Base-by-base conservation (phyloP, 108 stramenopile genomes). In the Thalassiosira profunda region DNA sequence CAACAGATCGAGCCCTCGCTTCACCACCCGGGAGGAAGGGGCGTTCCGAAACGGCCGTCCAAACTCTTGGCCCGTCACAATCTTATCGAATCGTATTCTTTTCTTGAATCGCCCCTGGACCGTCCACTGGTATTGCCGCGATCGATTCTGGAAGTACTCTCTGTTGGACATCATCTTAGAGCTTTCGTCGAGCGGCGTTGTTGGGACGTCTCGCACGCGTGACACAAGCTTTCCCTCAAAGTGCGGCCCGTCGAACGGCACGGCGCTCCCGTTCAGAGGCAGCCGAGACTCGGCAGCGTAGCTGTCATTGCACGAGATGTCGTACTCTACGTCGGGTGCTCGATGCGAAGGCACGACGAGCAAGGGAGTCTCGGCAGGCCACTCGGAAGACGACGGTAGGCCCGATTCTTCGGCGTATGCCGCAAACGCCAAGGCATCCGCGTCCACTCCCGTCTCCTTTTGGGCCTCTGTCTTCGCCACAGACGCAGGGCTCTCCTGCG, bases 11-110 rank as follows among this genome's bases (percentile, higher is more conserved):
- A 80, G 58, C 12, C 68, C 69, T 44, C 34, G 46, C 43, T 75
- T 62, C 5, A 81, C 69, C 40, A 81, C 43, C 5, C 18, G 49
- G 4, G 70, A 48, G 0, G 73, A 71, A 17, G 79, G 74, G 23
- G 17, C 34, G 29, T 81, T 81, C 20, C 79, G 59, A 57, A 81
- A 81, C 0, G 79, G 74, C 11, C 79, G 34, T 8, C 52, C 60
- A 53, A 81, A 75, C 14, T 80, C 79, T 80, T 81, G 79, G 2
- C 79, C 79, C n/a, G 79, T 81, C 5, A 76, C 63, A 47, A 81
- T 36, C 18, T 76, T 28, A 43, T 81, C 79, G 30, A 75, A 81
- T 36, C 74, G 29, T 26, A 57, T 58, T 46, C 79, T 46, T 9
- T 42, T 18, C 35, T 57, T 63, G 43, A 81, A 81, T 12, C 68